Evolutionary conservation across 371 early-diverging fungal species (phyloP), one percentile per base, ranked within the genome.

Genomic region (Dinochytrium kinnereticum): DNA sequence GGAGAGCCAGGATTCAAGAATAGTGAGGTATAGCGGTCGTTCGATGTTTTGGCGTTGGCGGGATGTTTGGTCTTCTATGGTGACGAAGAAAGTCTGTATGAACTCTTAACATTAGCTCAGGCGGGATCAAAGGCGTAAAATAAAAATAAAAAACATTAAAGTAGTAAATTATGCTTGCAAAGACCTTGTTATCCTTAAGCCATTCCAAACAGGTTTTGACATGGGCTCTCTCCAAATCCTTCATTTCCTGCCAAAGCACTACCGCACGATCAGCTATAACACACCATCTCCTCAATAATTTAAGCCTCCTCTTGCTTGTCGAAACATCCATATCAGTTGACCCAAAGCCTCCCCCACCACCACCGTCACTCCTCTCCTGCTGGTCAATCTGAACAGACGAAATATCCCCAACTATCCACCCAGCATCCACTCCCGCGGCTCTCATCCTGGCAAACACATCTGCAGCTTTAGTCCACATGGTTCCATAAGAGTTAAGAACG

Each of bases 231-330:
- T 74, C 75, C n/a, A 28, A 2, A 7, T 69, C 69, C 7, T 69
- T 70, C 51, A 75, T 31, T 15, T 75, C 75, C 40, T 70, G 50
- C 75, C 75, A 75, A 28, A 70, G 38, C 37, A 69, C 24, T 28
- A 40, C 34, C 2, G 70, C 49, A 2, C 59, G 21, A 10, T 70
- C 50, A 13, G 70, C 30, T n/a, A 75, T 39, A 24, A 69, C 21
- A 30, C 70, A 64, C 75, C 75, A 75, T 36, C 70, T 37, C 49
- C 65, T 69, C 31, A 75, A 34, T 1, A 70, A 36, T 30, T 70
- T 75, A 1, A 75, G 53, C 39, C 75, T n/a, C 37, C 59, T 24
- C 61, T 70, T 69, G 37, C 66, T 44, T 21, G 65, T 65, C 7
- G 34, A 10, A 1, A 55, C 21, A 55, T 70, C 61, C 31, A 70